Evolutionary conservation across 2,329 filamentous ascomycete genomes (phyloP), one percentile per base, ranked within the genome.

Genomic region (Ascochyta pisi): DNA sequence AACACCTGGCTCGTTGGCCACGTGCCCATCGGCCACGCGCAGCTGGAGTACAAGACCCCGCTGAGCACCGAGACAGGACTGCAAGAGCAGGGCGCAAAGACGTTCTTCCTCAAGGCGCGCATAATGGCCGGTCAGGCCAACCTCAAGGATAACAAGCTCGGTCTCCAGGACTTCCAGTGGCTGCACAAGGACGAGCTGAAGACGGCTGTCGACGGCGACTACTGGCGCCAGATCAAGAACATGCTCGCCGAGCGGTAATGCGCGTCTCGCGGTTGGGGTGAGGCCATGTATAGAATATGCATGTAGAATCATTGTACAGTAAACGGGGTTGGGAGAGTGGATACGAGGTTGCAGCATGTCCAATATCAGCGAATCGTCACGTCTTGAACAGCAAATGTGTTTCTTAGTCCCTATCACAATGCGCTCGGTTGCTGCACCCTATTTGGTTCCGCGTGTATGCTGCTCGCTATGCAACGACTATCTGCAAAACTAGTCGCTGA

Each of bases 61-160:
- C 49, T 52, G 7, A 54, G 54, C 39, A 61, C 54, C 3, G 35
- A 63, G 1, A 53, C 62, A 5, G 68, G 66, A 2, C 61, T 61
- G 61, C 71, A 81, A 63, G 77, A 83, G 51, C 78, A 83, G 53
- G 92, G 91, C 50, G 85, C 89, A 70, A 97, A 96, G 83, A 88
- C 88, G 2, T 99, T 99, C 78, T 97, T 96, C 83, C 86, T 98
- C 82, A 98, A 98, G 83, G 91, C 87, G 46, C 86, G 95, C 61
- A 98, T 99, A 76, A 91, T 98, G 90, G 92, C 93, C 31, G 95
- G 95, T n/a, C 95, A 98, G 79, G 92, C 89, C 27, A 85, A 96
- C 75, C 77, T 98, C 48, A 80, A 81, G 60, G 82, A 81, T 56
- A 96, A 95, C 78, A 79, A 81, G 58, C 83, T 90, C 53, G 90